phyloP scores from a whole-genome alignment of 2,329 filamentous ascomycete genomes.

The Colletotrichum liriopes region DNA sequence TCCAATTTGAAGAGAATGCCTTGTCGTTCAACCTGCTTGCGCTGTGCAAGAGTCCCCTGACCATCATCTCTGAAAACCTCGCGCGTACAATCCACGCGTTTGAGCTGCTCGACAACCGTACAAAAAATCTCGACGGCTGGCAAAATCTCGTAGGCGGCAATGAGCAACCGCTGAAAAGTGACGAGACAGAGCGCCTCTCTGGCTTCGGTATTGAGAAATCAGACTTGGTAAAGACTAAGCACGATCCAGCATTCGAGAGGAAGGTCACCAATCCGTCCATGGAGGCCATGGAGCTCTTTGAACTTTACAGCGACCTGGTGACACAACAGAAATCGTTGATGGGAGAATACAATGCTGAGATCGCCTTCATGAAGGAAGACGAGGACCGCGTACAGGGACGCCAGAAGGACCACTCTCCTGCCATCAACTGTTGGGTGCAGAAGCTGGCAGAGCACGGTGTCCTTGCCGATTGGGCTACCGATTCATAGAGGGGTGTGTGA shows the following conservation, averaged over 20 bases:
- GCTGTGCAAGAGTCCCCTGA: slow-evolving; percentile 77
- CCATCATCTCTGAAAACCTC: slow-evolving; percentile 63
- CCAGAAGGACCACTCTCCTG: slow-evolving; percentile 78
- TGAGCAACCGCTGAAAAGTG: slow-evolving; percentile 45
- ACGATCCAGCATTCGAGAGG: slow-evolving; percentile 34
- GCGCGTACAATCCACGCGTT: slow-evolving; percentile 59
- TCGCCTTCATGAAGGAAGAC: slow-evolving; percentile 61
- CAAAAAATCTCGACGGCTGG: slow-evolving; percentile 49
- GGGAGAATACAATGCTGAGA: slow-evolving; percentile 65
- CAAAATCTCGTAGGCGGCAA: slow-evolving; percentile 21
- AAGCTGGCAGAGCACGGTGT: slow-evolving; percentile 78
- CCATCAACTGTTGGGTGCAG: slow-evolving; percentile 78
- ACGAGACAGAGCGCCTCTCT: slow-evolving; percentile 47
- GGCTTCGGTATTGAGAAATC: slow-evolving; percentile 50
- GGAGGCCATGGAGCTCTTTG: slow-evolving; percentile 49
- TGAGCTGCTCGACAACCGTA: slow-evolving; percentile 55
- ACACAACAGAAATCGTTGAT: slow-evolving; percentile 60
- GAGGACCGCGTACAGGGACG: slow-evolving; percentile 68
- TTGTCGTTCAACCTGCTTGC: slow-evolving; percentile 86
- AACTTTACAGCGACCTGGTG: slow-evolving; percentile 57
- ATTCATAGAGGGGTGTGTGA: slow-evolving; percentile 15
- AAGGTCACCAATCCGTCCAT: slow-evolving; percentile 25
- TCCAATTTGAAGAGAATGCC: slow-evolving; percentile 74
- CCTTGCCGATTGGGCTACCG: slow-evolving; percentile 61
- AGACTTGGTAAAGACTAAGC: slow-evolving; percentile 46